Percentiles rank a stretch among this genome's conserved stretches.
phyloP scores from a whole-genome alignment of 108 stramenopile species.

The Nannochloropsis salina region DNA sequence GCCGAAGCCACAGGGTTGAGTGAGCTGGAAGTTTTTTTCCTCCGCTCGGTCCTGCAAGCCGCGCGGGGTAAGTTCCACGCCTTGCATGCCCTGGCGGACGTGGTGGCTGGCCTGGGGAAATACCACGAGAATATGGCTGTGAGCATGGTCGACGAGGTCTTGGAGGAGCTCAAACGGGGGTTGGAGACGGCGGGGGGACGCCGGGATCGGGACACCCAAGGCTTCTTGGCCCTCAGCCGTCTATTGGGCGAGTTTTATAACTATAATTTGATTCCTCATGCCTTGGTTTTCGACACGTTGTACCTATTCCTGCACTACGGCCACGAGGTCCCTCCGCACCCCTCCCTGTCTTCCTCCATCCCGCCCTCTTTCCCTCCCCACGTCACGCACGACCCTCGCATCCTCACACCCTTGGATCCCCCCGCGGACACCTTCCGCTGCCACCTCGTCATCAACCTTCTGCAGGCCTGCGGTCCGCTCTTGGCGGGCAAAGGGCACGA shows the following conservation, averaged over 20 bases:
- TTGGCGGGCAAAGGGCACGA: constrained; percentile 57
- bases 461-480: constrained; percentile 65
- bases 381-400: constrained; percentile 80
- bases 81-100: constrained; percentile 68
- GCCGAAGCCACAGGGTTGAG: background rate
- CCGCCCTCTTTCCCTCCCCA: constrained; percentile 59
- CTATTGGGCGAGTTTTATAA: constrained; percentile 78
- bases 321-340: constrained; percentile 70
- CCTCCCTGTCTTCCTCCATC: constrained; percentile 54
- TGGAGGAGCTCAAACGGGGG: constrained; percentile 80
- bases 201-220: constrained; percentile 65
- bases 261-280: constrained; percentile 62
- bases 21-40: constrained; percentile 50
- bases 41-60: constrained; percentile 70
- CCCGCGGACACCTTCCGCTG: constrained; percentile 74
- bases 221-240: constrained; percentile 71
- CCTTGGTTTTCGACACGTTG: constrained; percentile 67
- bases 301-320: constrained; percentile 73
- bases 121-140: constrained; percentile 56
- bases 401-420: constrained; percentile 67
- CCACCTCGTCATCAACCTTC: constrained; percentile 71
- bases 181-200: constrained; percentile 52
- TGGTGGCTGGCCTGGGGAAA: constrained; percentile 62
- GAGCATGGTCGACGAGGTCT: constrained; percentile 68
- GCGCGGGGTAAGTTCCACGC: constrained; percentile 74